Conservation (phyloP, 441 rosid genomes). For the Bruguiera hainesii region DNA sequence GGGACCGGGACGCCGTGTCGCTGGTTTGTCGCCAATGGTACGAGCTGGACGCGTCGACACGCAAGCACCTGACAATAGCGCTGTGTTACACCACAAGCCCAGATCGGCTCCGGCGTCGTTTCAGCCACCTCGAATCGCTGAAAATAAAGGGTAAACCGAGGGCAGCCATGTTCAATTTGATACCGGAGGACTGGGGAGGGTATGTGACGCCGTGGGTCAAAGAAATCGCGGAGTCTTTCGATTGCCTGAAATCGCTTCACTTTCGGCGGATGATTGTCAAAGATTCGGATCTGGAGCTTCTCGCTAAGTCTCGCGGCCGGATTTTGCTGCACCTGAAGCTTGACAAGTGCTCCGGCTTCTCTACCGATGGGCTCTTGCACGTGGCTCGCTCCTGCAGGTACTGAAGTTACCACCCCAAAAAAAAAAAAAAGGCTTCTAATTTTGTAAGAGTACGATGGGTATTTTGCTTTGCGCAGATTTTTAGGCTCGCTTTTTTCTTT, state of each 20-base stretch:
- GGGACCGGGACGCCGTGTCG: slow-evolving; percentile 75
- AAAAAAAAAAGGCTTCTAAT: not conserved
- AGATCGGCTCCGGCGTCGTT: slow-evolving; percentile 58
- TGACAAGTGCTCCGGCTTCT: slow-evolving; percentile 79
- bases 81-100: slow-evolving; percentile 74
- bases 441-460: not conserved
- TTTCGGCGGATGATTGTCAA: slow-evolving; percentile 74
- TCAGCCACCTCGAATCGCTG: slow-evolving; percentile 65
- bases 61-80: slow-evolving; percentile 86
- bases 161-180: slow-evolving; percentile 84
- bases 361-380: slow-evolving; percentile 74
- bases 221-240: slow-evolving; percentile 43
- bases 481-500: too few species aligned
- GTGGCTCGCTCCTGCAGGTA: slow-evolving; percentile 74
- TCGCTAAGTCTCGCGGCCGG: slow-evolving; percentile 42
- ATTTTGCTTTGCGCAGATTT: too few species aligned
- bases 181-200: slow-evolving; percentile 92
- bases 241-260: slow-evolving; percentile 59
- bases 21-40: slow-evolving; percentile 71
- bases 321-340: slow-evolving; percentile 57
- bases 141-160: slow-evolving; percentile 83
- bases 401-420: not conserved
- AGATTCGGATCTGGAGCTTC: slow-evolving; percentile 65
- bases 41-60: slow-evolving; percentile 63
- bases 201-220: slow-evolving; percentile 66